These are phyloP conservation scores for Hypsizygus marmoreus DNA, from an alignment of 768 basidiomycete species.

Conservation along the genomic window DNA sequence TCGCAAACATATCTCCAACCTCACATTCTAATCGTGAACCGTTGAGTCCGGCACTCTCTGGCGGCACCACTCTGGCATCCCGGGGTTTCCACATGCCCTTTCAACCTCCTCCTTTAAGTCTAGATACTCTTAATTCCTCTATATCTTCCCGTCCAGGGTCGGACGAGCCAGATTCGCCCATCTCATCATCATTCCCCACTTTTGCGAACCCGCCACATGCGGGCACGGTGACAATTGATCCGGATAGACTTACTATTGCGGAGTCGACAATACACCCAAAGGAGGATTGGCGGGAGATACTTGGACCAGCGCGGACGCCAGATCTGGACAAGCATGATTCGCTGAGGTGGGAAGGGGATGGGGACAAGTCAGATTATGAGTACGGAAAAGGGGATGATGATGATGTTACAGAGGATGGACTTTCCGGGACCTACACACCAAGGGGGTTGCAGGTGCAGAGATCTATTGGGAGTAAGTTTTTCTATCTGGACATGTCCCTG, in stretches of 20 bases:
- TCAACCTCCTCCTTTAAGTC: slow-evolving; percentile 13
- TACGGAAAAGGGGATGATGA: slow-evolving; percentile 10
- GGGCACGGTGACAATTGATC: slow-evolving; percentile 10
- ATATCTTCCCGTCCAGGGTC: slow-evolving; percentile 9
- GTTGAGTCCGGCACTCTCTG: slow-evolving; percentile 19
- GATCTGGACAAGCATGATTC: slow-evolving; percentile 10
- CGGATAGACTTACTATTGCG: slow-evolving; percentile 9
- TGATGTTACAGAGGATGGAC: slow-evolving; percentile 2
- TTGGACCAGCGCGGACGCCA: slow-evolving; percentile 4
- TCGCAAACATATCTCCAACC: slow-evolving; percentile 3
- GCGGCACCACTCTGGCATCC: slow-evolving; percentile 16
- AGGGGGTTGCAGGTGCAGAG: not conserved
- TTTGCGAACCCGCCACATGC: slow-evolving; percentile 26
- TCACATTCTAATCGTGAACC: slow-evolving; percentile 23
- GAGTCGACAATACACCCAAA: slow-evolving; percentile 1
- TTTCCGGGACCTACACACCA: not conserved
- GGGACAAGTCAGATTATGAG: slow-evolving; percentile 12
- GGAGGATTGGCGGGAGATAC: slow-evolving; percentile 15
- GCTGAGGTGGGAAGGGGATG: slow-evolving; percentile 14
- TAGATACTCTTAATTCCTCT: slow-evolving; percentile 12
- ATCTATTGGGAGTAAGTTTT: slow-evolving; percentile 8
- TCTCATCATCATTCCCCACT: slow-evolving; percentile 36
- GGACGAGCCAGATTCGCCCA: slow-evolving; percentile 23
- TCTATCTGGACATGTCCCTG: not conserved
- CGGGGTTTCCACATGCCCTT: slow-evolving; percentile 23